Percentiles rank a stretch among this genome's conserved stretches.
These are phyloP conservation scores for Penicillium longicatenatum DNA, from an alignment of 495 filamentous ascomycete species.

Conservation along the genomic window DNA sequence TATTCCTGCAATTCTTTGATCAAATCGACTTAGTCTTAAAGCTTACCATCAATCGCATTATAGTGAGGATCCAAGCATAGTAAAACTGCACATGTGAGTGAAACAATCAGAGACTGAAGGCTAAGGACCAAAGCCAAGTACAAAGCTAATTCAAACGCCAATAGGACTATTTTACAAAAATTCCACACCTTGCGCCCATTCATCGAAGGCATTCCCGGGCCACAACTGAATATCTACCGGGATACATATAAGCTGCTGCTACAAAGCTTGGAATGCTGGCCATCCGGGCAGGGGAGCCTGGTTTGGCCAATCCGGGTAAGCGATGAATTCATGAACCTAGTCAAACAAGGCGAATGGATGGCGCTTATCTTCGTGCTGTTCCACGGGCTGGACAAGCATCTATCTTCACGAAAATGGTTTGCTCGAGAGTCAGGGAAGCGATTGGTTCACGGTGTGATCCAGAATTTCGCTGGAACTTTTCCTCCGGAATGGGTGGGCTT, in stretches of 20 bases:
- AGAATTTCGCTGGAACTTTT: slow-evolving; percentile 5
- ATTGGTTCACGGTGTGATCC: slow-evolving; percentile 11
- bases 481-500: slow-evolving; percentile 10
- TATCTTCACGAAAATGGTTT: slow-evolving; percentile 18
- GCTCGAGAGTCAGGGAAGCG: slow-evolving; percentile 12
- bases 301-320: slow-evolving; percentile 7
- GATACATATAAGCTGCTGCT: slow-evolving; percentile 12
- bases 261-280: slow-evolving; percentile 11
- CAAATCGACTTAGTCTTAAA: background rate
- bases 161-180: slow-evolving; percentile 10
- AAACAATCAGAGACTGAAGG: background rate
- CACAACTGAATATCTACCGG: slow-evolving; percentile 11
- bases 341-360: slow-evolving; percentile 14
- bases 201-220: slow-evolving; percentile 2
- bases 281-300: slow-evolving; percentile 12
- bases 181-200: slow-evolving; percentile 6
- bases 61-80: slow-evolving; percentile 15
- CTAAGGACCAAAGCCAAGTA: background rate
- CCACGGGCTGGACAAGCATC: slow-evolving; percentile 14
- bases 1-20: background rate
- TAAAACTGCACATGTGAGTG: slow-evolving; percentile 10
- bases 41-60: background rate
- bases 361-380: slow-evolving; percentile 16
- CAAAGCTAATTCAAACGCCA: background rate
- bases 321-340: slow-evolving; percentile 8